Evolutionary conservation across 495 filamentous ascomycete genomes (phyloP), one percentile per base, ranked within the genome.

Genomic region (Amphirosellinia nigrospora): DNA sequence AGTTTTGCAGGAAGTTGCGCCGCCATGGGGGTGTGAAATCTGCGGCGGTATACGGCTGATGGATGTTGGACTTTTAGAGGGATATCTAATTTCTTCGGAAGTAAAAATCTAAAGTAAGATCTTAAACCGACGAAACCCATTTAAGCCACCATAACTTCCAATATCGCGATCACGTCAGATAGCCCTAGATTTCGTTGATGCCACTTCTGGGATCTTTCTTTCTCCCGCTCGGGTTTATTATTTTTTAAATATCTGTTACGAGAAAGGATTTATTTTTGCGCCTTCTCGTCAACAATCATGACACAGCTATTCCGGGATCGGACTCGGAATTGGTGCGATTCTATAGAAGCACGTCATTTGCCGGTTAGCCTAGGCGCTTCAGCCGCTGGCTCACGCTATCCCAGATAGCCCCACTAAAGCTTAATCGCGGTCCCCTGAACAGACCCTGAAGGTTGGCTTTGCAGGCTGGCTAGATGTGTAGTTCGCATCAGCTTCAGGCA

Each of bases 1-100:
- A 89, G 77, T 73, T 86, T 81, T 5, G 70, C 66, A 38, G 76
- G 72, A 41, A 78, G 72, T 71, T 73, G 65, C 2, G 68, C 38
- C 5, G 77, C 67, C 71, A 75, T 75, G 8, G 61, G 26, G 30
- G 73, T 62, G 63, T 82, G 78, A 36, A 82, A 74, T 36, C 61
- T 71, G 63, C 55, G 66, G 55, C 72, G 67, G 28, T 56, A 48
- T 56, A 26, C 38, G 28, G 21, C 21, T 21, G 68, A 39, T 15
- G 36, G 48, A 19, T 32, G 60, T 38, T 56, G 46, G 36, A 48
- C 23, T 43, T 16, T 41, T 1, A 52, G 52, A 7, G 38, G 45
- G 36, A 67, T 30, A 48, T 32, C 0, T 19, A 58, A 32, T 41
- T 41, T 56, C 58, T 53, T 70, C 30, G 46, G 48, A 11, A n/a